Evolutionary conservation across 176 grass and related monocot species (phyloP), one percentile per base, ranked within the genome.

Genomic region (Raddia guianensis): DNA sequence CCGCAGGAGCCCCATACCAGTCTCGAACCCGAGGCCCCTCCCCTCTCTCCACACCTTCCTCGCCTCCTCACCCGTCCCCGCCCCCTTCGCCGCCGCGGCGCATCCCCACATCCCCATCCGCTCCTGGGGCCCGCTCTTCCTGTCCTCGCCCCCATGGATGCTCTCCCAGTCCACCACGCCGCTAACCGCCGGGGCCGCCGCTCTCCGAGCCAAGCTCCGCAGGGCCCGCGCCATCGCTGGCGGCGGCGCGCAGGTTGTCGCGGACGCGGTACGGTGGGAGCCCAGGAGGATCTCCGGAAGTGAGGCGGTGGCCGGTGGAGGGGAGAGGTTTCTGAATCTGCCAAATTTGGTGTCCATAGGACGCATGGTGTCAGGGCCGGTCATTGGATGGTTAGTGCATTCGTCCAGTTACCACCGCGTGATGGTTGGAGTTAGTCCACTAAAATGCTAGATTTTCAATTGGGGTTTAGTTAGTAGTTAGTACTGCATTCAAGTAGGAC

Each of bases 331-430:
- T 74, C 83, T 98, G 77, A 98, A 98, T 91, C 87, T 92, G 44
- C 92, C 95, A 40, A 98, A 98, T 93, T 84, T 94, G 78, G 88
- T 98, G 69, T 98, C 95, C 56, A 89, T 98, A 77, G 87, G 88
- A 55, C 85, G 95, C 65, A 93, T 98, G 95, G 78, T 87, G 14
- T 98, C 95, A 8, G 95, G 95, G 16, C 92, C 92, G 48, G 76
- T 91, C 55, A 98, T 98, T 79, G 95, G 92, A 71, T 98, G 90
- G 95, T 98, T 71, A 80, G 81, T 66, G 56, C 61, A 58, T 33
- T 56, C 74, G 35, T 37, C 52, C 7, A 21, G 59, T 48, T 64
- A 9, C 69, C 19, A 1, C 4, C 13, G 47, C 27, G 63, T 63
- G 42, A 63, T 52, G 19, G 20, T 60, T 81, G 3, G 53, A 5